A percentile compares a stretch with the other conserved stretches of the same genome.
These are phyloP conservation scores for Klebsormidium nitens DNA, from an alignment of 139 green algal species.

Conservation along the genomic window DNA sequence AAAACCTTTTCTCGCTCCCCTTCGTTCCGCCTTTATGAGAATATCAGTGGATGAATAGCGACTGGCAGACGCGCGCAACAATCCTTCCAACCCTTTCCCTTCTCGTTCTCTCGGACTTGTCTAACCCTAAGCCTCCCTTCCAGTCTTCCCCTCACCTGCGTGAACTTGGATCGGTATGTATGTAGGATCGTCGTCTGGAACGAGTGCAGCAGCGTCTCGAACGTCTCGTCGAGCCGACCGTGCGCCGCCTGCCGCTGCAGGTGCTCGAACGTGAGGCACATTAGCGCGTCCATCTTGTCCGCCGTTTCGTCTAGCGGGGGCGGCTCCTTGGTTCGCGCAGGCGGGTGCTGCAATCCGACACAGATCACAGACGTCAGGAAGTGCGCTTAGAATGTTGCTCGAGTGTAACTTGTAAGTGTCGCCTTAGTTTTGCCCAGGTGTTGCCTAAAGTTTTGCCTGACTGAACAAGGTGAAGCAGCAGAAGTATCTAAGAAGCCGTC, in stretches of 20 bases:
- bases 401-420: too few relatives aligned
- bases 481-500: too few relatives aligned
- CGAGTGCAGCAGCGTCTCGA: slow-evolving; percentile 53
- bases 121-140: not conserved
- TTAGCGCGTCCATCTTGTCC: slow-evolving; percentile 83
- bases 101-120: not conserved
- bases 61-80: not conserved
- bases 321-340: too few relatives aligned
- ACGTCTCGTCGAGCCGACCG: slow-evolving; percentile 36
- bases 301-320: slow-evolving; percentile 48
- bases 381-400: too few relatives aligned
- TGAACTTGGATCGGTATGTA: slow-evolving; percentile 86
- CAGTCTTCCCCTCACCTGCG: slow-evolving; percentile 47
- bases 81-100: not conserved
- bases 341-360: too few relatives aligned
- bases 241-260: slow-evolving; percentile 33
- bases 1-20: not conserved
- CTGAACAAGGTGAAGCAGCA: too few relatives aligned
- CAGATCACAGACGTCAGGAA: too few relatives aligned
- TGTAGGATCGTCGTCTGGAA: slow-evolving; percentile 74
- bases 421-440: too few relatives aligned
- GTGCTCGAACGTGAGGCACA: slow-evolving; percentile 75
- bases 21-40: not conserved
- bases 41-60: not conserved
- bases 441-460: too few relatives aligned